phyloP scores from a whole-genome alignment of 2,329 filamentous ascomycete species.

The Periconia sp. region DNA sequence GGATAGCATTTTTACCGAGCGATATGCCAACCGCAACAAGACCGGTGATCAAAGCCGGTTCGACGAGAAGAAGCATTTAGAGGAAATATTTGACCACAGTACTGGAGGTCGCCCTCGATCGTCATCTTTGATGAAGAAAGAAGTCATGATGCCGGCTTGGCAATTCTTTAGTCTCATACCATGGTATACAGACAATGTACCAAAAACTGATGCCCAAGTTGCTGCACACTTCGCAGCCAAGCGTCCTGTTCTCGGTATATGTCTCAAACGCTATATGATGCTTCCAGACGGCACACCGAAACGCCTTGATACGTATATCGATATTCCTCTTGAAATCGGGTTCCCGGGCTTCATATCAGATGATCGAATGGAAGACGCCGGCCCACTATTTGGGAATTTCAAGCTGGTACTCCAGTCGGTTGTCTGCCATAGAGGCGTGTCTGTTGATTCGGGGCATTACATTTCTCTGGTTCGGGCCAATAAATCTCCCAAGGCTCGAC shows the following conservation, averaged over 20 bases:
- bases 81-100: slow-evolving; percentile 45
- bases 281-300: slow-evolving; percentile 70
- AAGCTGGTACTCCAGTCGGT: slow-evolving; percentile 90
- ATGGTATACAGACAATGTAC: slow-evolving; percentile 82
- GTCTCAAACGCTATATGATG: slow-evolving; percentile 87
- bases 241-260: slow-evolving; percentile 88
- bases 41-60: slow-evolving; percentile 56
- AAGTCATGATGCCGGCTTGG: slow-evolving; percentile 95
- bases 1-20: slow-evolving; percentile 58
- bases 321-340: slow-evolving; percentile 84
- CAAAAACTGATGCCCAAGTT: slow-evolving; percentile 75
- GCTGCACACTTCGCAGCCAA: slow-evolving; percentile 84
- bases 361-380: slow-evolving; percentile 70
- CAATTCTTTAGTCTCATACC: slow-evolving; percentile 95
- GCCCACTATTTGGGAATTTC: slow-evolving; percentile 81
- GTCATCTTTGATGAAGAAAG: slow-evolving; percentile 64
- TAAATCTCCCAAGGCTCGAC: slow-evolving; percentile 33
- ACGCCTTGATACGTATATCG: slow-evolving; percentile 81
- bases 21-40: slow-evolving; percentile 43
- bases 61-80: slow-evolving; percentile 56
- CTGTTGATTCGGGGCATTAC: slow-evolving; percentile 89
- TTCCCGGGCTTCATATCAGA: slow-evolving; percentile 90
- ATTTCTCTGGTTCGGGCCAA: slow-evolving; percentile 81
- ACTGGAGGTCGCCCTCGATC: slow-evolving; percentile 40
- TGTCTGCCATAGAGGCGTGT: slow-evolving; percentile 88